Evolutionary conservation across 169 alveolate genomes (phyloP), one percentile per base, ranked within the genome.

Genomic region (Hepatocystis sp.): DNA sequence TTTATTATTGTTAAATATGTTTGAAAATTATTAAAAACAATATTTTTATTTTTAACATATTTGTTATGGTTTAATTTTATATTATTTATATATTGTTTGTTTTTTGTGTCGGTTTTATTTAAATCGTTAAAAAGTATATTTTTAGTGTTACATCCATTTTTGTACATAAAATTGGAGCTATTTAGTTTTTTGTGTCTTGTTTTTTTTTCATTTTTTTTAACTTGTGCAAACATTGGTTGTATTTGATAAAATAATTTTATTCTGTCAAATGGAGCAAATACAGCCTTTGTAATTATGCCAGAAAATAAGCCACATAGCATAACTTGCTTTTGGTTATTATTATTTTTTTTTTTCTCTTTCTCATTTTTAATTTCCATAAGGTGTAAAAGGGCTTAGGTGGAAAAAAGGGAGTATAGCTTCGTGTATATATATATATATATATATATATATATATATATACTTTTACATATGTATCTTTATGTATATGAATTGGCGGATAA

Each of bases 221-320:
- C 65, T 15, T 93, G 95, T 10, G 66, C 84, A 66, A 95, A 90
- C 97, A 95, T 95, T 11, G 97, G 96, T 68, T 94, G 97, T 8
- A 93, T 91, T 76, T 94, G 97, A 88, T 91, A 94, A 64, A 94
- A 90, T 4, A 93, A 90, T 25, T 96, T 89, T 28, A 95, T 88
- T 21, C 97, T 84, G 58, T 95, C 97, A 86, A 93, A 85, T 4
- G 97, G 97, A 19, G 97, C 97, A 68, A 96, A 95, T 32, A 91
- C 76, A 0, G 96, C 91, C 91, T 95, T 95, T 44, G 97, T 94
- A 4, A 95, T 56, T 1, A 95, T 47, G 2, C 96, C 97, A 15
- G 97, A 92, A 21, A 86, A 63, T 30, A 92, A 44, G 30, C 96
- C 96, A 68, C 96, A 92, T 44, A 66, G 39, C 44, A 92, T 66